These are phyloP conservation scores for Moricandia arvensis DNA, from an alignment of 345 rosid species.

Conservation along the genomic window DNA sequence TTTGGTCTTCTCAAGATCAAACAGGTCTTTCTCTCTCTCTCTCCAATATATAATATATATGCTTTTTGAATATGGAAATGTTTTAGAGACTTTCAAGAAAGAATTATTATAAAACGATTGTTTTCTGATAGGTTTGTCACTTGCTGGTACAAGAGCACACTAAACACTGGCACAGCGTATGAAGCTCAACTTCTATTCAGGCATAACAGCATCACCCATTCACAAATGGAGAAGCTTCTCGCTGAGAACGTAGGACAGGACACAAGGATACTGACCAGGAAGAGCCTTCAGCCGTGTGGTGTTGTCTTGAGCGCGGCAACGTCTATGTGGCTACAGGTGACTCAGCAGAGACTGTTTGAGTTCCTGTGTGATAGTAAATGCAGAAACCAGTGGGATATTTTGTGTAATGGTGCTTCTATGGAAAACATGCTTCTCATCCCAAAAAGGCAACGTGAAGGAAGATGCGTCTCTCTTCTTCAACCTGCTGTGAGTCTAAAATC, in stretches of 20 bases:
- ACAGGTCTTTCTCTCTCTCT: slow-evolving; percentile 35
- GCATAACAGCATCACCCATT: slow-evolving; percentile 47
- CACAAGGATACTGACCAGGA: slow-evolving; percentile 52
- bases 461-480: slow-evolving; percentile 55
- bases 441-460: slow-evolving; percentile 22
- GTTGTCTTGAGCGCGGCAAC: slow-evolving; percentile 56
- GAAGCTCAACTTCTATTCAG: slow-evolving; percentile 55
- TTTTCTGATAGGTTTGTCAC: slow-evolving; percentile 35
- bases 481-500: slow-evolving; percentile 44
- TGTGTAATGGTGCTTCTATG: slow-evolving; percentile 49
- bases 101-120: background rate
- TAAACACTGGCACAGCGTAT: slow-evolving; percentile 57
- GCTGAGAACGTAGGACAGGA: slow-evolving; percentile 47
- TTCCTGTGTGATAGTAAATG: slow-evolving; percentile 49
- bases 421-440: slow-evolving; percentile 45
- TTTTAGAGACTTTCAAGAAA: background rate
- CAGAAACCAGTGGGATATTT: slow-evolving; percentile 63
- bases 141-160: slow-evolving; percentile 50
- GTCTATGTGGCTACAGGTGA: slow-evolving; percentile 62
- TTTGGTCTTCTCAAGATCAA: slow-evolving; percentile 46
- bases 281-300: slow-evolving; percentile 49
- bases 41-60: background rate
- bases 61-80: slow-evolving; percentile 8
- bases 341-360: slow-evolving; percentile 55
- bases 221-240: slow-evolving; percentile 50